These are phyloP conservation scores for Chytriomyces confervae DNA, from an alignment of 192 early-diverging fungal species.

Conservation along the genomic window DNA sequence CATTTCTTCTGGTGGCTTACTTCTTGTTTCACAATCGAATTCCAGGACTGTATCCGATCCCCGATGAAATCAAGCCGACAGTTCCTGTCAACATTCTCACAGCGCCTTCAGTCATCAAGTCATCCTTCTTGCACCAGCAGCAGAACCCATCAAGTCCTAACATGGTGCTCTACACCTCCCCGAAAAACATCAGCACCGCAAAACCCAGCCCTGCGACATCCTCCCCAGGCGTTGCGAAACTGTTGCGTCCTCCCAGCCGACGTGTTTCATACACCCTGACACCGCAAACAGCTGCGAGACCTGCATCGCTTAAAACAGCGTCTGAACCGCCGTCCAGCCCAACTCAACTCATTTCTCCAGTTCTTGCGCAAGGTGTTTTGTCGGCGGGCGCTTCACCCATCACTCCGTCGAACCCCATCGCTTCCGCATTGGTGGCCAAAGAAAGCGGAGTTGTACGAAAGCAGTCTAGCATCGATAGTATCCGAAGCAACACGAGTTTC, in stretches of 20 bases:
- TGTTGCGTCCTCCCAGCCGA: slow-evolving; percentile 1
- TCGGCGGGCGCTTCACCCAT: not conserved
- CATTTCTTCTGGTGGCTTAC: not conserved
- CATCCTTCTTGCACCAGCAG: too few relatives aligned
- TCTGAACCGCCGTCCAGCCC: not conserved
- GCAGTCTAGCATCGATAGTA: not conserved
- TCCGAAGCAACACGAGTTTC: not conserved
- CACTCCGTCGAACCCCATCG: slow-evolving; percentile 2
- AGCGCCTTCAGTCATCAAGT: slow-evolving; percentile 6
- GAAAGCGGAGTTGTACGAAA: not conserved
- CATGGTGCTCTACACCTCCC: slow-evolving; percentile 10
- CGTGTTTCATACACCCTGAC: slow-evolving; percentile 22
- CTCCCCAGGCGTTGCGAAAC: not conserved
- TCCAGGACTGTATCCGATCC: slow-evolving; percentile 19
- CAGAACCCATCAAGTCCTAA: slow-evolving; percentile 8
- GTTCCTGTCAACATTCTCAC: not conserved
- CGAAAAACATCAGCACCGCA: slow-evolving; percentile 16
- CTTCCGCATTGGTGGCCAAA: not conserved
- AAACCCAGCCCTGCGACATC: not conserved
- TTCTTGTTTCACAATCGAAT: slow-evolving; percentile 5
- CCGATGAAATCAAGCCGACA: not conserved
- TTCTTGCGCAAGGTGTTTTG: not conserved
- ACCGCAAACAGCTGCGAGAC: not conserved
- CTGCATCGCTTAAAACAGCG: not conserved
- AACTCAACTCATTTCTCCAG: not conserved